Percentiles rank a stretch among this genome's conserved stretches.
Evolutionary conservation across 2,329 filamentous ascomycete genomes (phyloP).

Genomic region (Coleophoma cylindrospora): DNA sequence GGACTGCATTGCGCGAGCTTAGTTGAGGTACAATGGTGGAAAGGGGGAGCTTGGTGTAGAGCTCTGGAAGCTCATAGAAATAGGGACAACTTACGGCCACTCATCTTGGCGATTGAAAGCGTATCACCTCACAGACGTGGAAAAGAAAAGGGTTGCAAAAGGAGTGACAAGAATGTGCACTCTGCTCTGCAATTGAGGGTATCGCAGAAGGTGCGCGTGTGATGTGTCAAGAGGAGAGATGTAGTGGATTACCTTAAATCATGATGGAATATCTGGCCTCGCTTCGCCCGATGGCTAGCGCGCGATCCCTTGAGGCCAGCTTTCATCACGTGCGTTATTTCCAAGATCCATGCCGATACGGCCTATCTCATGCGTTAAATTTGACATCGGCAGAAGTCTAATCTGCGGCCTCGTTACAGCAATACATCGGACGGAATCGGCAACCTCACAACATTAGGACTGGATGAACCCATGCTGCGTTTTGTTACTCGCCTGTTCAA

Average conservation of each 20-base stretch:
- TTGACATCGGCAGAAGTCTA: background rate
- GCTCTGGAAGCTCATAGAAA: constrained; percentile 9
- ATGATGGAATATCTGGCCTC: background rate
- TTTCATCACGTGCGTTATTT: background rate
- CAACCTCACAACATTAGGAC: background rate
- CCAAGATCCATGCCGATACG: background rate
- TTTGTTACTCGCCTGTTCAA: constrained; percentile 3
- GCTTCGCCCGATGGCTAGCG: background rate
- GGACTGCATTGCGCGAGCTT: constrained; percentile 54
- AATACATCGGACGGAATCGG: background rate
- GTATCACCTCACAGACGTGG: constrained; percentile 29
- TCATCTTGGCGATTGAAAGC: constrained; percentile 33
- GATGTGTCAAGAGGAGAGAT: constrained; percentile 18
- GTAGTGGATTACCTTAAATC: constrained; percentile 1
- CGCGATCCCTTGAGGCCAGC: background rate
- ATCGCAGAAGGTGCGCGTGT: constrained; percentile 20
- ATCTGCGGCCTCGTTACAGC: background rate
- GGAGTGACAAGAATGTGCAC: constrained; percentile 20
- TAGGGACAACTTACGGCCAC: constrained; percentile 31
- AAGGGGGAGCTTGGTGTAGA: constrained; percentile 2
- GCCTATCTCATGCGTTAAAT: background rate
- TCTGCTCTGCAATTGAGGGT: constrained; percentile 18
- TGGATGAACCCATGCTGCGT: constrained; percentile 10
- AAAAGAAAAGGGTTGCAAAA: constrained; percentile 24
- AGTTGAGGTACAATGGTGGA: constrained; percentile 13